Evolutionary conservation across 129 eudicot genomes (phyloP), one percentile per base, ranked within the genome.

Genomic region (Flaveria sonorensis): DNA sequence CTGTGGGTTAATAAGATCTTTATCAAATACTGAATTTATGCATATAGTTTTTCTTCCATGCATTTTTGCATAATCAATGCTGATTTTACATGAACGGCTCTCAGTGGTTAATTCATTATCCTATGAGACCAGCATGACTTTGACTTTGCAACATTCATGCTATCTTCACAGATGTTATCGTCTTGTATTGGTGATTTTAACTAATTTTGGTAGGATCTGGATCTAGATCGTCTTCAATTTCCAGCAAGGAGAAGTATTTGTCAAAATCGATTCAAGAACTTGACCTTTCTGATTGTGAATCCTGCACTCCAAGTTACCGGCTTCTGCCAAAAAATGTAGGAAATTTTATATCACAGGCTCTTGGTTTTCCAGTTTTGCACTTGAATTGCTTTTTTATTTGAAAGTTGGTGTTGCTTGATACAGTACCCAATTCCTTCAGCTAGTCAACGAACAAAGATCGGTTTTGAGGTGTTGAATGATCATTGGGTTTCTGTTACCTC

Each of bases 401-500:
- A 18, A 47, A 23, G 19, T 74, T 72, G 50, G 26, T 30, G 63
- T 77, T 85, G 46, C 65, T 75, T 86, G 26, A 45, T 73, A 63
- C 96, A 94, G 99, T 94, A 91, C 63, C 99, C 90, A 42, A 91
- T 94, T 72, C 94, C 96, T 78, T 67, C 85, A 77, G 99, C 86
- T 68, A 91, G 97, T 81, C 86, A 90, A 67, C 87, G 88, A 81
- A 94, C 96, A 48, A 78, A 85, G 63, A 82, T 94, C 72, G 99
- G 99, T 68, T 81, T 59, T 83, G 80, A 85, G 71, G 97, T 94
- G 75, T 82, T 94, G 82, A 94, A 94, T 88, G 99, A 94, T 82
- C 92, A 87, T 40, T 94, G 99, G 99, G 99, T 94, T 53, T 94
- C 99, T 63, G 99, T 94, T 76, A 94, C 99, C 70, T 94, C 99